These are phyloP conservation scores for Collariella sp. DNA, from an alignment of 495 filamentous ascomycete genomes.

Conservation along the genomic window DNA sequence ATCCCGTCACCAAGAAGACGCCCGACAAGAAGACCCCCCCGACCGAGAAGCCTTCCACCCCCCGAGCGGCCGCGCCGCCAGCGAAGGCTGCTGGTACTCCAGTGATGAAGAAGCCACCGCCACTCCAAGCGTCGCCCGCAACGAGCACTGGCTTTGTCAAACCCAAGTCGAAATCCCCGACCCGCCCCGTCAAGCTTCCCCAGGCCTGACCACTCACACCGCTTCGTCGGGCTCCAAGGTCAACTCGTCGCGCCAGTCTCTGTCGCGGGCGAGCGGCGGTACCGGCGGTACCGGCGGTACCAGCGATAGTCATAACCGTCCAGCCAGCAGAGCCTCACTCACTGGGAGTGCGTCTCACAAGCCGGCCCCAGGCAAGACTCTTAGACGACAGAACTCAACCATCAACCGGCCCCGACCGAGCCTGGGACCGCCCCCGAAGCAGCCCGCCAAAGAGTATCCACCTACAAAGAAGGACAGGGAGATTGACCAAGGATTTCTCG, in stretches of 20 bases:
- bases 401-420: constrained; percentile 40
- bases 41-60: constrained; percentile 22
- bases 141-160: constrained; percentile 41
- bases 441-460: constrained; percentile 33
- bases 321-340: constrained; percentile 38
- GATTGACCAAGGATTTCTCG: constrained; percentile 70
- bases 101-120: constrained; percentile 28
- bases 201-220: constrained; percentile 55
- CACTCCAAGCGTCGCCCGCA: constrained; percentile 28
- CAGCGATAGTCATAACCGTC: constrained; percentile 31
- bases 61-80: constrained; percentile 19
- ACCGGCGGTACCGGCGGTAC: constrained; percentile 22
- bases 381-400: constrained; percentile 37
- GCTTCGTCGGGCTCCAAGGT: constrained; percentile 52
- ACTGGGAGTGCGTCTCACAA: constrained; percentile 15
- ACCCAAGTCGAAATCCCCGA: constrained; percentile 56
- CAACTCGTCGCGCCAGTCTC: constrained; percentile 29
- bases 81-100: constrained; percentile 24
- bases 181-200: constrained; percentile 52
- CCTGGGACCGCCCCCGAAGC: constrained; percentile 43
- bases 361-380: constrained; percentile 13
- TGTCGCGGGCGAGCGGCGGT: constrained; percentile 31
- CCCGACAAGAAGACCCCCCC: constrained; percentile 24
- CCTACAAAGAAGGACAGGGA: constrained; percentile 35
- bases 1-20: constrained; percentile 19